Base-by-base conservation (phyloP, 257 asterid species). In the Mitragyna speciosa region DNA sequence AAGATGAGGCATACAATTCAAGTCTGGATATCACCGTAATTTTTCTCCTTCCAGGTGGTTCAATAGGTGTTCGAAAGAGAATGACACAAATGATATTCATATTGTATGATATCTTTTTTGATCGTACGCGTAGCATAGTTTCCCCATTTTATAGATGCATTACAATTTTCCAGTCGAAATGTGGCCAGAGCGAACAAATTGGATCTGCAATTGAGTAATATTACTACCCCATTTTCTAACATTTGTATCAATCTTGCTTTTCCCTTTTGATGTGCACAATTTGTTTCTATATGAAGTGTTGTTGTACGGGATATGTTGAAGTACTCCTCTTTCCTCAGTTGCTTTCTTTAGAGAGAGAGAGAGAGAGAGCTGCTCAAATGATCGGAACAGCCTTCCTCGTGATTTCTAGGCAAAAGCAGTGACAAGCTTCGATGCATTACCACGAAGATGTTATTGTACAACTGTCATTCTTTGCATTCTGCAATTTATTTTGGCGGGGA, bases 121-220 rank as follows among this genome's bases (percentile, higher is more conserved):
- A 63, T 76, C 31, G 73, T 17, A 69, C 43, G 11, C 45, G 8
- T 85, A 83, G 87, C 81, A 73, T 80, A 76, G 82, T 86, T 81
- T 84, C 90, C 90, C 86, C 92, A 81, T 89, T 91, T 85, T 79
- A 75, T 82, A 82, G 90, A 82, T 87, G 85, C 80, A 74, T 79
- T 85, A 72, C 87, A 87, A 85, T 88, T 88, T 87, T 87, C 78
- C 84, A 75, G 81, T 88, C 81, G 78, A 76, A 81, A 77, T 90
- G 92, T 69, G 87, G 92, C 64, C 89, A 83, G 86, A 74, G 49
- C 52, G 79, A 51, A 77, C 71, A 7, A 36, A 20, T 63, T 69
- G 77, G 59, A 75, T 90, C 86, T 76, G 83, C 63, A 68, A 84
- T 76, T 86, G 93, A 82, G 88, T 83, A 86, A 47, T 82, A 49